Evolutionary conservation across 495 filamentous ascomycete genomes (phyloP), one percentile per base, ranked within the genome.

Genomic region (Pseudoneurospora amorphoporcata): DNA sequence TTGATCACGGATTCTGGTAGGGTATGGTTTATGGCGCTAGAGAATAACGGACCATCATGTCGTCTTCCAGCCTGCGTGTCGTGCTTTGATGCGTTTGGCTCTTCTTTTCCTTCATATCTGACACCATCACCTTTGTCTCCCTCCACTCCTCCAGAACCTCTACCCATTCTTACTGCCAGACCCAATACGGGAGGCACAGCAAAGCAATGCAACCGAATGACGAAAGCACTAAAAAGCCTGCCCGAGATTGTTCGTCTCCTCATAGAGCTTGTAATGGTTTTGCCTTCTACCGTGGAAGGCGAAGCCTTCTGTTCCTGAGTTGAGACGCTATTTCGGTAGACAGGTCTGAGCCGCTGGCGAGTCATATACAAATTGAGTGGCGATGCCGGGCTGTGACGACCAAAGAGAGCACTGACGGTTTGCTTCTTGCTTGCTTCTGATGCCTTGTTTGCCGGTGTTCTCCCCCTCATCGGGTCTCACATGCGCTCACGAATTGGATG

Each of bases 401-500:
- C 80, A 86, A 85, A 86, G 85, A 86, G 85, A 86, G 85, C 84
- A 76, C 85, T 84, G 85, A 86, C 82, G 82, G 79, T 81, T 58
- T 65, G 23, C 23, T 61, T 14, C 0, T 65, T 35, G 4, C 47
- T 37, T 5, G 5, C 35, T 37, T 5, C 35, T 37, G 23, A 23
- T 23, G 0, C 23, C 23, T 37, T 37, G 35, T 37, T 1, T 37
- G 3, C 35, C 35, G 5, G 23, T 23, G n/a, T n/a, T n/a, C n/a
- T 37, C 35, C 35, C 35, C 35, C 35, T 37, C 35, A n/a, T n/a
- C n/a, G n/a, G n/a, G n/a, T 23, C 23, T 23, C 23, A 23, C 23
- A 23, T 23, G 0, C 23, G 23, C 23, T 23, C 23, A 23, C 23
- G 23, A 23, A 23, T 0, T 23, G 23, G 23, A 23, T 23, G 23